These are phyloP conservation scores for Ceratopteris richardii DNA, from an alignment of 75 land plant genomes.

Conservation along the genomic window DNA sequence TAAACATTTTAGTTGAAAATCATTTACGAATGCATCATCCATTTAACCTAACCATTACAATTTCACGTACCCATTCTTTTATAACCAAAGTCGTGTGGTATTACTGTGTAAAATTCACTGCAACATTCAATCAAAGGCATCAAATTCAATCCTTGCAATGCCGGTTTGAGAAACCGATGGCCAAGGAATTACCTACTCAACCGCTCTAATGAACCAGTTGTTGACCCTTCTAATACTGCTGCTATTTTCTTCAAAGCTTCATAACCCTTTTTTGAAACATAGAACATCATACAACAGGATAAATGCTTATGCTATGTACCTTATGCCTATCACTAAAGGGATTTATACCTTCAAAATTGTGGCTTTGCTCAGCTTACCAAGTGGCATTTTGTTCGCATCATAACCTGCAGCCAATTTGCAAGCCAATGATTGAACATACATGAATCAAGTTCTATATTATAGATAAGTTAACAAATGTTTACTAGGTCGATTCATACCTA, in stretches of 20 bases:
- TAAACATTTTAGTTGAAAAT: not conserved
- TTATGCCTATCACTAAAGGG: not conserved
- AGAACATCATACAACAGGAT: not conserved
- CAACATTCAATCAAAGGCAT: constrained; percentile 8
- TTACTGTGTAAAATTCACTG: constrained; percentile 96
- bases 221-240: constrained; percentile 42
- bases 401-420: constrained; percentile 45
- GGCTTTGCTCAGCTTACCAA: constrained; percentile 91
- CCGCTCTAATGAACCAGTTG: constrained; percentile 35
- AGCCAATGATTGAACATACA: not conserved
- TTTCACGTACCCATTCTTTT: constrained; percentile 73
- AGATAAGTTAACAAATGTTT: too few species aligned
- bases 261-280: constrained; percentile 58
- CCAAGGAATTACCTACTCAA: constrained; percentile 60
- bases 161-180: not conserved
- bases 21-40: too few species aligned
- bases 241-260: constrained; percentile 78
- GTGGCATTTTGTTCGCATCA: constrained; percentile 88
- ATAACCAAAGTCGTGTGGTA: constrained; percentile 96
- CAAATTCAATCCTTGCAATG: not conserved
- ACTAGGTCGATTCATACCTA: constrained; percentile 56
- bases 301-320: too few species aligned
- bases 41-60: not conserved
- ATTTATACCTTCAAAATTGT: constrained; percentile 81
- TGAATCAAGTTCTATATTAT: not conserved